phyloP scores from a whole-genome alignment of 345 rosid species.

The Euclidium syriacum region DNA sequence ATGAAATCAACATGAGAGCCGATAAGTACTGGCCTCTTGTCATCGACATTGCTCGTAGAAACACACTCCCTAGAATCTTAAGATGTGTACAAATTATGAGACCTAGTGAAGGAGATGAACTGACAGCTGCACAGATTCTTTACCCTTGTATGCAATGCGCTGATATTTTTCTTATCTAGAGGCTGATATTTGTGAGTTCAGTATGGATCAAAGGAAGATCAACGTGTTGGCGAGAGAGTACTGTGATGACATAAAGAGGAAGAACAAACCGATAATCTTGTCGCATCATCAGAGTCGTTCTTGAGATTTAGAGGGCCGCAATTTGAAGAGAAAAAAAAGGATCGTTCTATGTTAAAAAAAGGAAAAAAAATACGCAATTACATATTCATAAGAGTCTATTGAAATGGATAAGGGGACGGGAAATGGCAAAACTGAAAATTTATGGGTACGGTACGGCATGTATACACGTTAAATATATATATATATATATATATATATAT shows the following conservation, averaged over 20 bases:
- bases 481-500: too few species aligned
- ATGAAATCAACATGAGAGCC: conserved; percentile 61
- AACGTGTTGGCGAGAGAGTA: too few species aligned
- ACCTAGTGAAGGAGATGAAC: conserved; percentile 65
- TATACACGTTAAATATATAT: too few species aligned
- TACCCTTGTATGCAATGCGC: conserved; percentile 89
- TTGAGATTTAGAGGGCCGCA: too few species aligned
- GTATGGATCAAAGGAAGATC: conserved; percentile 73
- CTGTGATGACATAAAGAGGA: conserved; percentile 74
- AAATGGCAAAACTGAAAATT: too few species aligned
- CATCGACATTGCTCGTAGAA: conserved; percentile 74
- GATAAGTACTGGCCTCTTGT: conserved; percentile 78
- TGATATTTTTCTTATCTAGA: conserved; percentile 50
- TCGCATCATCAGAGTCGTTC: too few species aligned
- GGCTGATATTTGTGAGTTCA: conserved; percentile 84
- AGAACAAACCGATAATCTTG: conserved; percentile 68
- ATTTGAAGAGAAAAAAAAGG: too few species aligned
- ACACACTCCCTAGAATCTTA: conserved; percentile 62
- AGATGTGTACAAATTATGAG: conserved; percentile 85
- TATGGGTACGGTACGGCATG: too few species aligned
- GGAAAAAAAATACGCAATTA: too few species aligned
- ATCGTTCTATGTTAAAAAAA: too few species aligned
- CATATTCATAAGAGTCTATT: too few species aligned
- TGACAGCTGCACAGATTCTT: conserved; percentile 66
- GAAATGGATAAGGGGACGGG: too few species aligned